Conservation (phyloP, 78 protist species). For the Trichosphaerium sp. region DNA sequence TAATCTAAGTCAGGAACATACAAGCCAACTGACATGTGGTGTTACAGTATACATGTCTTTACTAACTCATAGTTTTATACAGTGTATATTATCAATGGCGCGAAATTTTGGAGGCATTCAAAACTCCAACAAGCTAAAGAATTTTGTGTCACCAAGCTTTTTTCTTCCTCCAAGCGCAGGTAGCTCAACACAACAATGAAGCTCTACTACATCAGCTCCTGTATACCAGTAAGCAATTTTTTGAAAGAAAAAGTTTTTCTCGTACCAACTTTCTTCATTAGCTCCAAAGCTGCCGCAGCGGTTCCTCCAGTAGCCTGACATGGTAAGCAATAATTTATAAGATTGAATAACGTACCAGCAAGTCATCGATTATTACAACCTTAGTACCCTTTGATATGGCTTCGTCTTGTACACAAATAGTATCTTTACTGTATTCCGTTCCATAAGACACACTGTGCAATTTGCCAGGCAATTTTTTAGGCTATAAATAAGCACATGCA, state of each 20-base stretch:
- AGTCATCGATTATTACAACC: not conserved
- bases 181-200: not conserved
- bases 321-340: too few relatives aligned
- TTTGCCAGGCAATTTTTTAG: not conserved
- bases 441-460: not conserved
- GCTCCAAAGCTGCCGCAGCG: not conserved
- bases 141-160: not conserved
- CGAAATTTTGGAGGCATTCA: too few relatives aligned
- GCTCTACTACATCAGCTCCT: not conserved
- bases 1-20: too few relatives aligned
- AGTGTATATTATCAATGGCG: too few relatives aligned
- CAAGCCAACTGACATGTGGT: too few relatives aligned
- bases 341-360: too few relatives aligned
- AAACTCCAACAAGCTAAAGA: too few relatives aligned
- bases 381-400: not conserved
- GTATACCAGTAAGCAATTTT: too few relatives aligned
- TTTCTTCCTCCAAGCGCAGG: not conserved
- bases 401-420: not conserved
- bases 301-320: conserved; percentile 10
- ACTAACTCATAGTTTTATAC: too few relatives aligned
- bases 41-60: too few relatives aligned
- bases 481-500: not conserved
- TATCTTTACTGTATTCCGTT: not conserved
- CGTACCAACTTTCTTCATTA: not conserved
- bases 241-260: too few relatives aligned